Base-by-base conservation (phyloP, 2,329 filamentous ascomycete species). In the Talaromyces amestolkiae region DNA sequence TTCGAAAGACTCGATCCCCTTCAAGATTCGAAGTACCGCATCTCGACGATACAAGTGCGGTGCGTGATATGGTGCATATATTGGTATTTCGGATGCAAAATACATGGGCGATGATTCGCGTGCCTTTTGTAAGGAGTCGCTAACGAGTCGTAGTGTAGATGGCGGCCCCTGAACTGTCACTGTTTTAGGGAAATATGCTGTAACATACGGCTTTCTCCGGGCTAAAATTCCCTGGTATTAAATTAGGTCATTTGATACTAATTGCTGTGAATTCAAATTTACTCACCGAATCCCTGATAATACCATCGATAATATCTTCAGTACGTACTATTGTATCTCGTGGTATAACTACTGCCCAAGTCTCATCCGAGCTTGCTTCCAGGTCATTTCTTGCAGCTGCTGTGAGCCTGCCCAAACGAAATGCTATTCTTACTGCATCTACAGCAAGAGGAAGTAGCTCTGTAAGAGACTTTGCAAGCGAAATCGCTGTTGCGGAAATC, bases 61-160 rank as follows among this genome's bases (percentile, higher is more conserved):
- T 6, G 85, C 85, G 74, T 87, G 85, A 71, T 87, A 87, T 22
- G 85, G 85, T 5, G 83, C 85, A 68, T 82, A 85, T 19, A 87
- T 82, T 7, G 84, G 82, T 41, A 84, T 22, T n/a, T 61, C 59
- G 17, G 39, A 60, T 49, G 58, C 47, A 33, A 31, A 61, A 49
- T 37, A 45, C 11, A 8, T 41, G 45, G 13, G 17, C 27, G 31
- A 43, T 31, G 10, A 61, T 27, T 4, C n/a, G 22, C 8, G 43
- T 47, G 43, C 19, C 43, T 24, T 22, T n/a, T 47, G 43, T 47
- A 47, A 47, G 1, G n/a, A 47, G 43, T 47, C 43, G 43, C 43
- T 24, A 19, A 47, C 19, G 43, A 47, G 43, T 1, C 19, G 58
- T 33, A 60, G 15, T 60, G 47, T 61, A 8, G 59, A 61, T 5